Evolutionary conservation across 257 asterid species (phyloP).

Genomic region (Ilex asprella): DNA sequence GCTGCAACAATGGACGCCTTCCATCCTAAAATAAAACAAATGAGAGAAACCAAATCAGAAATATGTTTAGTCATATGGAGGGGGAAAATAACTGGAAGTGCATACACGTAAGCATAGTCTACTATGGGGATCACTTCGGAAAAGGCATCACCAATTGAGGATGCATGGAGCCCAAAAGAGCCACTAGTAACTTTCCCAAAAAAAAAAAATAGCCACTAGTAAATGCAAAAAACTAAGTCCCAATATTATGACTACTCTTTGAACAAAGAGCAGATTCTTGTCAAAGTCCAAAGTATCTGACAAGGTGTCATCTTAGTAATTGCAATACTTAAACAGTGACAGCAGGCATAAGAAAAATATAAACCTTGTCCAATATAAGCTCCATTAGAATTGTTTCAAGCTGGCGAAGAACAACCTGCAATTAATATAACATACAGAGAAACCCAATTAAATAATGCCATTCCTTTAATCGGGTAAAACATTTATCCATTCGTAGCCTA

Average conservation of each 20-base stretch:
- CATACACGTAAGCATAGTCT: background rate
- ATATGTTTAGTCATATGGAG: background rate
- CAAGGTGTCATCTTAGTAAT: no score
- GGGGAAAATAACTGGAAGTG: background rate
- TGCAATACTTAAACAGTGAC: no score
- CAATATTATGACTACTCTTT: no score
- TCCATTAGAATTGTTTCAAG: constrained; percentile 51
- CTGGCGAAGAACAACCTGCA: constrained; percentile 70
- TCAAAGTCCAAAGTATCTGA: no score
- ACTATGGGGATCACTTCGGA: no score
- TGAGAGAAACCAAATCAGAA: background rate
- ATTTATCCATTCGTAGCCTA: constrained; percentile 3
- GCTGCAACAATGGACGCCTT: constrained; percentile 72
- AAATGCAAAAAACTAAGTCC: no score
- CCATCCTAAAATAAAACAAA: constrained; percentile 41
- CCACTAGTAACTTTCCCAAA: no score
- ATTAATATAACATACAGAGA: constrained; percentile 10
- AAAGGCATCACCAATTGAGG: no score
- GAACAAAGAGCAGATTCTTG: no score
- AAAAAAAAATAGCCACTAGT: no score
- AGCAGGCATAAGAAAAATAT: background rate
- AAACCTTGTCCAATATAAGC: constrained; percentile 77
- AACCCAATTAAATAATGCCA: constrained; percentile 9
- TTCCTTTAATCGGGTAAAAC: constrained; percentile 2
- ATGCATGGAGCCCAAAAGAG: no score